A percentile compares a stretch with the other conserved stretches of the same genome.
Evolutionary conservation across 2,329 filamentous ascomycete species (phyloP).

Genomic region (Penicillium palitans): DNA sequence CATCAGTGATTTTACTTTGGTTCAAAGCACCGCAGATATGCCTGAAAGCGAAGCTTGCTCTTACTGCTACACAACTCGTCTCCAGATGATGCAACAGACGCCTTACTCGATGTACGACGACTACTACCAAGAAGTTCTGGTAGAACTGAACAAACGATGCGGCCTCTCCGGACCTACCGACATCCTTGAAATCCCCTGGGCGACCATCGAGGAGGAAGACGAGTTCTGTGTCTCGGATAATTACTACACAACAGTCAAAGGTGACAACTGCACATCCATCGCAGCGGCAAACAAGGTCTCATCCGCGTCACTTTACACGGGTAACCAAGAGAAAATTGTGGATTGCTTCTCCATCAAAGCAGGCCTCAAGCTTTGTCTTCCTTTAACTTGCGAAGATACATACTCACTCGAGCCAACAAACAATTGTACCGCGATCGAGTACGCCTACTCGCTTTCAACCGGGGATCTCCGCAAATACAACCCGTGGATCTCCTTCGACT

Average conservation of each 20-base stretch:
- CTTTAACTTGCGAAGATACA: background rate
- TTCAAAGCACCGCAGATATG: slow-evolving; percentile 9
- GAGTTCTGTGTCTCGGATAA: slow-evolving; percentile 11
- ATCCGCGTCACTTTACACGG: slow-evolving; percentile 25
- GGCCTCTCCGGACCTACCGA: slow-evolving; percentile 9
- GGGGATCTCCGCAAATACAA: slow-evolving; percentile 18
- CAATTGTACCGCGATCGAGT: slow-evolving; percentile 11
- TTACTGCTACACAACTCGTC: slow-evolving; percentile 9
- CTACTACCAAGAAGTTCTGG: slow-evolving; percentile 4
- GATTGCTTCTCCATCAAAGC: slow-evolving; percentile 4
- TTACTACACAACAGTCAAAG: background rate
- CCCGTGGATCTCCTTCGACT: slow-evolving; percentile 17
- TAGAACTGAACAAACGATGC: slow-evolving; percentile 6
- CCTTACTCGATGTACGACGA: slow-evolving; percentile 14
- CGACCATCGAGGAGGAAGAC: slow-evolving; percentile 5
- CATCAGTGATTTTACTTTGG: slow-evolving; percentile 4
- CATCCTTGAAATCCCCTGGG: slow-evolving; percentile 4
- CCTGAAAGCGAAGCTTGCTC: slow-evolving; percentile 12
- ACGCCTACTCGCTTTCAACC: background rate
- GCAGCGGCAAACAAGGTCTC: background rate
- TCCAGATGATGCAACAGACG: slow-evolving; percentile 11
- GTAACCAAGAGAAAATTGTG: slow-evolving; percentile 28
- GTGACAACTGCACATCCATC: slow-evolving; percentile 13
- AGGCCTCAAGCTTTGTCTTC: slow-evolving; percentile 2
- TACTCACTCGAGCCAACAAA: slow-evolving; percentile 4